These are phyloP conservation scores for Debaryomycetaceae sp. DNA, from an alignment of 1,139 yeast species.

Conservation along the genomic window DNA sequence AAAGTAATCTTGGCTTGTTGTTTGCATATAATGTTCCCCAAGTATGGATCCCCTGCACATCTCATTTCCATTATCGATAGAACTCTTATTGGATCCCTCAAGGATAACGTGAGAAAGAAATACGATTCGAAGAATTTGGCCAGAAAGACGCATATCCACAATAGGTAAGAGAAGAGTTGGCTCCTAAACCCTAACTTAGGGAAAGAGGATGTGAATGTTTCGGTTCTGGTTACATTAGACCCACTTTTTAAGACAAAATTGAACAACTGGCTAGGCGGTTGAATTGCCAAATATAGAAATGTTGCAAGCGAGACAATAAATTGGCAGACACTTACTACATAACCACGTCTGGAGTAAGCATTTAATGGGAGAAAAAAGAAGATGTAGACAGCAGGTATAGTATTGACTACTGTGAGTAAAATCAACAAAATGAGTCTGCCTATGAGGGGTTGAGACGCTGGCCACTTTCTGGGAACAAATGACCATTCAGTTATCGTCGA, in stretches of 20 bases:
- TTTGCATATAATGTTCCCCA: constrained; percentile 38
- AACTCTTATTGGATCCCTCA: constrained; percentile 49
- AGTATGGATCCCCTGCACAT: constrained; percentile 44
- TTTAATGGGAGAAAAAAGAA: constrained; percentile 52
- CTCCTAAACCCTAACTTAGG: constrained; percentile 52
- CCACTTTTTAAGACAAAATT: constrained; percentile 13
- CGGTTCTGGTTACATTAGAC: constrained; percentile 6
- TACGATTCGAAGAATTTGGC: constrained; percentile 77
- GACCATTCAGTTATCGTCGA: constrained; percentile 62
- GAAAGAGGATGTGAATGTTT: constrained; percentile 49
- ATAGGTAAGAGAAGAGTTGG: constrained; percentile 50
- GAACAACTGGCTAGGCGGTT: constrained; percentile 51
- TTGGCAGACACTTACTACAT: constrained; percentile 53
- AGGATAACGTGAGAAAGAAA: constrained; percentile 45
- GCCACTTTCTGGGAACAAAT: constrained; percentile 69
- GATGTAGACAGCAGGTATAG: constrained; percentile 62
- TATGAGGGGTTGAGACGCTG: constrained; percentile 54
- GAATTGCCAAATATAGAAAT: constrained; percentile 54
- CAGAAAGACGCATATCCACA: constrained; percentile 68
- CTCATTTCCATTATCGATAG: constrained; percentile 37
- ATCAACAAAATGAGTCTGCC: constrained; percentile 42
- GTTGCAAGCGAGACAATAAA: constrained; percentile 59
- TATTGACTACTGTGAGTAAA: constrained; percentile 43
- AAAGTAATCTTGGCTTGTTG: constrained; percentile 40
- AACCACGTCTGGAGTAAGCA: constrained; percentile 47